Base-by-base conservation (phyloP, 176 grass and related monocot species). In the Phyllostachys edulis region DNA sequence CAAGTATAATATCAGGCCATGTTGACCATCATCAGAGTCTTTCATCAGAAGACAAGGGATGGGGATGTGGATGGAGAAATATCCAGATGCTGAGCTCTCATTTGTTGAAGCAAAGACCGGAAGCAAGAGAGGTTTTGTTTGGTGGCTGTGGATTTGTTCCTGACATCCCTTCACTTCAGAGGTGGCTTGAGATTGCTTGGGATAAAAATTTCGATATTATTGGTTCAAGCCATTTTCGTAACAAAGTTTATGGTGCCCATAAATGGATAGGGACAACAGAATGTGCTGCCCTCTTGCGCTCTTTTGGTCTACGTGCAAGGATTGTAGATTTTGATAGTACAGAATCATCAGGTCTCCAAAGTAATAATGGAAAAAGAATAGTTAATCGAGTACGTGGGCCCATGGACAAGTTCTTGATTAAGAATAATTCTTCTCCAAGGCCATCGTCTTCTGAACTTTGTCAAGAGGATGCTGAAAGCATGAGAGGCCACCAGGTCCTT, bases 61-160 rank as follows among this genome's bases (percentile, higher is more conserved):
- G 96, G 96, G 96, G 92, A 21, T 98, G 96, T 80, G 96, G 96
- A 56, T 98, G 90, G 92, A 92, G 96, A 83, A 98, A 98, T 69
- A 93, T 98, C 79, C 96, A 98, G 86, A 98, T 95, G 84, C 41
- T 95, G 45, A 89, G 89, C 81, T 95, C 96, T 85, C 83, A 98
- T 89, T 64, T 98, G 64, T 73, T 98, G 40, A 87, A 40, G 18
- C 78, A 89, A 87, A 95, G 87, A 55, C 61, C 84, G 39, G 90
- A 93, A 84, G 73, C 87, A 64, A 91, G 78, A 14, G 36, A 85
- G 49, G 91, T 80, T 73, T 52, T 98, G 32, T 98, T 95, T 80
- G 92, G 89, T n/a, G 89, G 89, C 63, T 86, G 91, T 71, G 90
- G 88, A 65, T 98, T 95, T 77, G 85, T 98, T 79, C 96, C 96